Evolutionary conservation across 2,329 filamentous ascomycete genomes (phyloP).

Genomic region (Taxawa tesnikishii): DNA sequence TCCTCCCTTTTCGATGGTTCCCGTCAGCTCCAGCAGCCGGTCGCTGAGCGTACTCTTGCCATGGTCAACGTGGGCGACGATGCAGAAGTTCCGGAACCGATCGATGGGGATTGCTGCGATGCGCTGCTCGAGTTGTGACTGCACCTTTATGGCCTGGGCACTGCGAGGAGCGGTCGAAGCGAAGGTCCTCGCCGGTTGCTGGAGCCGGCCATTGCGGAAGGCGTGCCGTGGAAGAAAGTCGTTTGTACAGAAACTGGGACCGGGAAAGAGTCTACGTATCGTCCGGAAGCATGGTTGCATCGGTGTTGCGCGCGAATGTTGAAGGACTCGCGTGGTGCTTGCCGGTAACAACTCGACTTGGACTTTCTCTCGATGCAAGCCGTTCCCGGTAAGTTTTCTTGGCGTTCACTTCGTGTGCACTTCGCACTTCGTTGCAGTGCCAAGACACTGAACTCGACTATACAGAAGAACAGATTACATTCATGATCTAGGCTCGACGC

Average conservation of each 20-base stretch:
- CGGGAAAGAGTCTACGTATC: slow-evolving; percentile 27
- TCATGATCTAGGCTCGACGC: no score
- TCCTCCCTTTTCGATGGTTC: slow-evolving; percentile 72
- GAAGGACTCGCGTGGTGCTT: no score
- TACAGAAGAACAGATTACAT: no score
- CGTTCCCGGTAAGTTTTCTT: no score
- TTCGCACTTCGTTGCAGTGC: no score
- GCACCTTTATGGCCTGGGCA: slow-evolving; percentile 25
- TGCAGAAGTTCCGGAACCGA: slow-evolving; percentile 89
- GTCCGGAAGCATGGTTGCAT: slow-evolving; percentile 39
- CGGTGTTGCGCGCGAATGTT: slow-evolving; percentile 17
- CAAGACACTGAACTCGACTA: no score
- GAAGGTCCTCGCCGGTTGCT: no score
- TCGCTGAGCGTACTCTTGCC: slow-evolving; percentile 95
- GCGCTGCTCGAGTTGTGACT: slow-evolving; percentile 45
- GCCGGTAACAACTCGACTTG: no score
- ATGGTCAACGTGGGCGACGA: slow-evolving; percentile 97
- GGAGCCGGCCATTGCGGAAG: slow-evolving; percentile 16
- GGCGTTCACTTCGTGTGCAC: no score
- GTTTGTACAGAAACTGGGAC: slow-evolving; percentile 13
- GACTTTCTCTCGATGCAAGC: no score
- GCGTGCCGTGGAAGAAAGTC: slow-evolving; percentile 12
- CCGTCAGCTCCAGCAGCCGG: slow-evolving; percentile 82
- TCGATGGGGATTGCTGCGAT: slow-evolving; percentile 68
- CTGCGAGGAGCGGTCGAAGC: slow-evolving; percentile 16